phyloP scores from a whole-genome alignment of 495 filamentous ascomycete genomes.

The Penicillium antarcticum region DNA sequence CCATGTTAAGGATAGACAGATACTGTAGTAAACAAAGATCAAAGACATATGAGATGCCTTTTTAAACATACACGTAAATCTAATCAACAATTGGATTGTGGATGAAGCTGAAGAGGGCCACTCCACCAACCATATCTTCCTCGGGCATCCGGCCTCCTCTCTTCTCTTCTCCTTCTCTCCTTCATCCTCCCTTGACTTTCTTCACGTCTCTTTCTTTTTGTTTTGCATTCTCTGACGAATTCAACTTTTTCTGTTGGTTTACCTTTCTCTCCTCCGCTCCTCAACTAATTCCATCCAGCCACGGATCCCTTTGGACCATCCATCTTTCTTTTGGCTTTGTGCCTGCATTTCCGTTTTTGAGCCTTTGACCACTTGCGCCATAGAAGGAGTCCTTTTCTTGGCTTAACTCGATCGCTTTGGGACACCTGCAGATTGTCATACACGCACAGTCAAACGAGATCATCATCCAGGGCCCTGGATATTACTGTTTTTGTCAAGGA shows the following conservation, averaged over 20 bases:
- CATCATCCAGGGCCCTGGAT: conserved; percentile 2
- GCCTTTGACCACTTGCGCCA: conserved; percentile 8
- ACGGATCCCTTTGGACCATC: conserved; percentile 46
- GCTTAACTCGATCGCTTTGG: conserved; percentile 13
- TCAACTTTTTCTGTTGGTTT: conserved; percentile 10
- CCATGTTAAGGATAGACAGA: neutral
- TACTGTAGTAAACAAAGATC: neutral
- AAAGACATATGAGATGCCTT: neutral
- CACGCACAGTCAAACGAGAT: conserved; percentile 3
- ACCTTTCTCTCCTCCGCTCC: conserved; percentile 25
- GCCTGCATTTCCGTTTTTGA: conserved; percentile 15
- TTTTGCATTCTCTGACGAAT: conserved; percentile 10
- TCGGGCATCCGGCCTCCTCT: conserved; percentile 25
- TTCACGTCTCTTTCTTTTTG: conserved; percentile 26
- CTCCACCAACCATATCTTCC: conserved; percentile 27
- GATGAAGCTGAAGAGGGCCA: conserved; percentile 20
- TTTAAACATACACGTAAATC: neutral
- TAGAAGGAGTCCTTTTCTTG: conserved; percentile 4
- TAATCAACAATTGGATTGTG: conserved; percentile 23
- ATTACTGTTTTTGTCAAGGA: neutral
- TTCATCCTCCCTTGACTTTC: conserved; percentile 32
- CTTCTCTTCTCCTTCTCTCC: conserved; percentile 24
- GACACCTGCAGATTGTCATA: conserved; percentile 15
- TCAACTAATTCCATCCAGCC: conserved; percentile 45
- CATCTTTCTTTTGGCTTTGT: conserved; percentile 14